Conservation (phyloP, 2,329 filamentous ascomycete species). For the Scytalidium sp. region DNA sequence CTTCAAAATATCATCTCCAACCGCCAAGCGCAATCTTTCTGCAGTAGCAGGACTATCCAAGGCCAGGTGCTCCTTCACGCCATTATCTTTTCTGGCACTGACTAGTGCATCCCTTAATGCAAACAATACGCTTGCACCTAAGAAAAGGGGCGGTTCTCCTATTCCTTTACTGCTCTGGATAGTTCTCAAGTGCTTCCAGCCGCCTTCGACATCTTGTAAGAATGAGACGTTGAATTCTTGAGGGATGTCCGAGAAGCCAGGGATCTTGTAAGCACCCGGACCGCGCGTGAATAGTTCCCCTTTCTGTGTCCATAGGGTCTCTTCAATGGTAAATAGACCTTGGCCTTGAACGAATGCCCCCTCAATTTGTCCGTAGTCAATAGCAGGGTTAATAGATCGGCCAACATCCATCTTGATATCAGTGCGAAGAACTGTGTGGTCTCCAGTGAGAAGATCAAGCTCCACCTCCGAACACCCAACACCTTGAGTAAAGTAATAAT, state of each 20-base stretch:
- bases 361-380: conserved; percentile 80
- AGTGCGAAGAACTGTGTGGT: conserved; percentile 82
- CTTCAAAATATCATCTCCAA: conserved; percentile 30
- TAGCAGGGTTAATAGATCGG: conserved; percentile 62
- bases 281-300: conserved; percentile 64
- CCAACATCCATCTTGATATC: conserved; percentile 98
- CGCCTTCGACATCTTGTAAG: conserved; percentile 32
- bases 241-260: conserved; percentile 82
- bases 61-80: conserved; percentile 37
- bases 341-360: conserved; percentile 77
- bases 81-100: conserved; percentile 45
- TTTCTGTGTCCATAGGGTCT: conserved; percentile 60
- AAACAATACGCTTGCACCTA: conserved; percentile 51
- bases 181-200: conserved; percentile 48
- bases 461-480: conserved; percentile 87
- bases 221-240: conserved; percentile 52
- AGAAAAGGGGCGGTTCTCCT: conserved; percentile 61
- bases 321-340: conserved; percentile 74
- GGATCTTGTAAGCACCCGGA: conserved; percentile 79
- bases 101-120: conserved; percentile 51
- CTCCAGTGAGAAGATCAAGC: conserved; percentile 84
- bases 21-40: conserved; percentile 41
- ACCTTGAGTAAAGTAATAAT: conserved; percentile 94
- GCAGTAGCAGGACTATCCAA: conserved; percentile 48
- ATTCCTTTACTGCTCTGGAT: conserved; percentile 52